These are phyloP conservation scores for Lanzia echinophila DNA, from an alignment of 2,329 filamentous ascomycete species.

Conservation along the genomic window DNA sequence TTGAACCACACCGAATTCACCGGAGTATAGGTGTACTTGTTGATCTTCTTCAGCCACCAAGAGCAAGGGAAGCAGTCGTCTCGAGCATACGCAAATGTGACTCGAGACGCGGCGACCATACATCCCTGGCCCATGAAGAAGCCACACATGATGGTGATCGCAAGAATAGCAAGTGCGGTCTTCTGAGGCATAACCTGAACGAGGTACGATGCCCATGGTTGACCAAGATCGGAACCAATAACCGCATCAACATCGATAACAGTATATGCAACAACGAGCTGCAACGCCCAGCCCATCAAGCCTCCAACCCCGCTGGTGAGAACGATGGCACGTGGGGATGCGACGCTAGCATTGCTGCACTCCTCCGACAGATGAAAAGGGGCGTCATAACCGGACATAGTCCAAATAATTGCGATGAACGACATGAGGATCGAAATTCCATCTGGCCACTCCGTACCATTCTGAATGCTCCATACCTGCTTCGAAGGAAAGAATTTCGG, in stretches of 20 bases:
- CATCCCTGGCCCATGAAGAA: slow-evolving; percentile 66
- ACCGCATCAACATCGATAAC: slow-evolving; percentile 53
- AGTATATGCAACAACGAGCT: slow-evolving; percentile 64
- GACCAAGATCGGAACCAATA: slow-evolving; percentile 54
- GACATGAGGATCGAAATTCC: slow-evolving; percentile 65
- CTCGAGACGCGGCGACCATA: slow-evolving; percentile 57
- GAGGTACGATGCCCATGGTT: slow-evolving; percentile 63
- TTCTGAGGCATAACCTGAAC: slow-evolving; percentile 55
- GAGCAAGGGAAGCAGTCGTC: slow-evolving; percentile 61
- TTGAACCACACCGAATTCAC: slow-evolving; percentile 65
- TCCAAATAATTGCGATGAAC: slow-evolving; percentile 66
- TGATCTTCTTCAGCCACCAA: slow-evolving; percentile 51
- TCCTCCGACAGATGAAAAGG: slow-evolving; percentile 71
- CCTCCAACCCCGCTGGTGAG: slow-evolving; percentile 62
- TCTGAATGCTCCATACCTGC: slow-evolving; percentile 62
- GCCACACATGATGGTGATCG: slow-evolving; percentile 57
- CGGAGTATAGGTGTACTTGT: slow-evolving; percentile 51
- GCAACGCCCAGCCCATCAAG: slow-evolving; percentile 64
- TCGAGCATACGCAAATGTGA: slow-evolving; percentile 63
- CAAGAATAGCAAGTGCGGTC: slow-evolving; percentile 50
- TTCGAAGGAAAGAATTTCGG: slow-evolving; percentile 52
- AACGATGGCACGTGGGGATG: slow-evolving; percentile 64
- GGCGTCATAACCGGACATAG: slow-evolving; percentile 60
- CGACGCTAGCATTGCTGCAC: slow-evolving; percentile 65
- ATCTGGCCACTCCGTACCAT: slow-evolving; percentile 59